Conservation (phyloP, 768 basidiomycete species). For the Rhodotorula kratochvilovae region DNA sequence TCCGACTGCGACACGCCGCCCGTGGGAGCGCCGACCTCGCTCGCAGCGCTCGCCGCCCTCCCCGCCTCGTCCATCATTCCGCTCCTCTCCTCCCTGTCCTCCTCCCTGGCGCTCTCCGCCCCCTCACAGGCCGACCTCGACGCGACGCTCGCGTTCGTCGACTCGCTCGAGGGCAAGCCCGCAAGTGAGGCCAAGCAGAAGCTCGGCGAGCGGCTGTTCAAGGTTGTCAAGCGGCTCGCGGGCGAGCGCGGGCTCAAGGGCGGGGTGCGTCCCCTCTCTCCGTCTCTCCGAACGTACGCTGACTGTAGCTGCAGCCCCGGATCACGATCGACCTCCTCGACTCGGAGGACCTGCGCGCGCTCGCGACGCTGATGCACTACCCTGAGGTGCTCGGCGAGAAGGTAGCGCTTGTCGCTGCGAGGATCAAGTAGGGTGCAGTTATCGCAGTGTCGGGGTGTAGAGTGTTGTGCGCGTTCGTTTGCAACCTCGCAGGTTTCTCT, state of each 20-base stretch:
- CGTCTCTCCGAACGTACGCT: background rate
- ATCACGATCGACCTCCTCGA: conserved; percentile 77
- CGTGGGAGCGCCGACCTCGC: conserved; percentile 50
- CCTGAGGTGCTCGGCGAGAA: conserved; percentile 77
- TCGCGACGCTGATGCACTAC: conserved; percentile 82
- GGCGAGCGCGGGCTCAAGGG: conserved; percentile 71
- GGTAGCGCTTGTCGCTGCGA: conserved; percentile 37
- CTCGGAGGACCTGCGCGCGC: conserved; percentile 73
- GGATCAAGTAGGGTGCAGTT: background rate
- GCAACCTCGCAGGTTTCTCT: no score
- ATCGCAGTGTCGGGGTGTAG: no score
- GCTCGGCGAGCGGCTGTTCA: conserved; percentile 52
- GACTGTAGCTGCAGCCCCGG: conserved; percentile 58
- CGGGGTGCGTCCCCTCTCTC: conserved; percentile 51
- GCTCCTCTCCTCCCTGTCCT: conserved; percentile 56
- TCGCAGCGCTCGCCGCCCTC: conserved; percentile 65
- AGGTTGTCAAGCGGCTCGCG: conserved; percentile 53
- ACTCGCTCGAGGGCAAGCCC: conserved; percentile 55
- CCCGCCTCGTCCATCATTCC: conserved; percentile 71
- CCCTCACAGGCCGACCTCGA: conserved; percentile 43
- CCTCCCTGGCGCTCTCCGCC: background rate
- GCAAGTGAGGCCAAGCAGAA: conserved; percentile 67
- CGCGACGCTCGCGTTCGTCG: conserved; percentile 69
- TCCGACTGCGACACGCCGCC: no score
- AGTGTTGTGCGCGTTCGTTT: no score